A percentile compares a stretch with the other conserved stretches of the same genome.
These are phyloP conservation scores for Flaveria ramosissima DNA, from an alignment of 129 eudicot species.

Conservation along the genomic window DNA sequence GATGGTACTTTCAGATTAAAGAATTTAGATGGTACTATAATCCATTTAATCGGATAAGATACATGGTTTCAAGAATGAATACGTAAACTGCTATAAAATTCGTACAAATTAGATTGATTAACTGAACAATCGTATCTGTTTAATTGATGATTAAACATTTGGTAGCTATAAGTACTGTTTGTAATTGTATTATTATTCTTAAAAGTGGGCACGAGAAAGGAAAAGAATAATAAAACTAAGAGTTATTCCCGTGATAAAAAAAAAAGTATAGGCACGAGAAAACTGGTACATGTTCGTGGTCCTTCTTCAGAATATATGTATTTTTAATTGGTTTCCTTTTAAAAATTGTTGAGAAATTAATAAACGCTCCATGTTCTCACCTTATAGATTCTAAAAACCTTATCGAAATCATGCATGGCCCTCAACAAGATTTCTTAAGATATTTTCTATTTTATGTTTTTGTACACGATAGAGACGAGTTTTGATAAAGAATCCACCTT, in stretches of 20 bases:
- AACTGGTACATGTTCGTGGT: slow-evolving; percentile 36
- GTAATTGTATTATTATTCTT: no score
- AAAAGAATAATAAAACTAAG: not conserved
- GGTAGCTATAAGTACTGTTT: no score
- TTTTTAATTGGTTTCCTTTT: no score
- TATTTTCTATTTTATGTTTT: not conserved
- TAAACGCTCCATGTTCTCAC: slow-evolving; percentile 8
- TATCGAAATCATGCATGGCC: slow-evolving; percentile 13
- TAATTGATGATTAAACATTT: no score
- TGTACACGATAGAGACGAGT: not conserved
- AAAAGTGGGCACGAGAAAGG: not conserved
- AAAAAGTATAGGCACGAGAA: slow-evolving; percentile 29
- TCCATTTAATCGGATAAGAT: no score
- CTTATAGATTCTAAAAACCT: slow-evolving; percentile 10
- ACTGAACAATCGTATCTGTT: no score
- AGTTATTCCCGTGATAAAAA: slow-evolving; percentile 34
- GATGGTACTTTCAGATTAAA: no score
- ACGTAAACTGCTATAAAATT: no score
- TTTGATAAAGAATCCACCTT: no score
- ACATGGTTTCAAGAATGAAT: no score
- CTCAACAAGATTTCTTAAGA: slow-evolving; percentile 22
- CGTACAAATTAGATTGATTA: no score
- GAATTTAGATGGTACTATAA: no score
- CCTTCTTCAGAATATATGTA: slow-evolving; percentile 17
- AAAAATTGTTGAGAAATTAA: not conserved